Evolutionary conservation across 2,329 filamentous ascomycete genomes (phyloP), one percentile per base, ranked within the genome.

Genomic region (Pseudogymnoascus sp.): DNA sequence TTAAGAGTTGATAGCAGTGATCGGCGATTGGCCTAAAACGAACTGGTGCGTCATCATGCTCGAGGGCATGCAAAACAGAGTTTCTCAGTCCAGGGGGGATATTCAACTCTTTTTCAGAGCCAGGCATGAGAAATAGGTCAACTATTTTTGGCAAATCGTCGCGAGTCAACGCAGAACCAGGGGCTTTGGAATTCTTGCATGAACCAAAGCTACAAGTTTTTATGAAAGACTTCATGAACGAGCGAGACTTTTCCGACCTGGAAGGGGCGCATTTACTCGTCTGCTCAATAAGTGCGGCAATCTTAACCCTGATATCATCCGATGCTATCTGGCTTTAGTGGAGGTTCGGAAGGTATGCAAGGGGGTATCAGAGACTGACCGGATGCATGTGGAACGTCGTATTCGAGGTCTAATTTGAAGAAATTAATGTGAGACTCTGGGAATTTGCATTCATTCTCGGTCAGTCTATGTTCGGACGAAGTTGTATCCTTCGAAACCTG

Each of bases 41-140:
- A 23, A 73, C 67, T 3, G 65, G 64, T 0, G 76, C 75, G 60
- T 76, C 71, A 0, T 70, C 69, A 5, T 64, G 63, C 18, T 71
- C 66, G 12, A 78, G 69, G 3, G 66, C 70, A 23, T 67, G 61
- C 7, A 78, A 71, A 10, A 72, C 74, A 5, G 71, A 64, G 37
- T 71, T 68, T 37, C 76, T 75, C 62, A 78, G 72, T 2, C 70
- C 61, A 0, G 73, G 70, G 3, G 76, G 75, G 61, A 79, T 74
- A 67, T 79, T 79, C 61, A 79, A 72, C 62, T 79, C 76, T 65
- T 77, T 78, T 41, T 74, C 70, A 1, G 74, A 68, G 5, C 71
- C 71, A 1, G 75, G 73, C 12, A 71, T 55, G 9, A 79, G 71
- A 62, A 75, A 79, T 1, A 73, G 71, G 28, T 70, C 65, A 64